A percentile compares a stretch with the other conserved stretches of the same genome.
These are phyloP conservation scores for Plasmodium gallinaceum DNA, from an alignment of 169 alveolate genomes.

Conservation along the genomic window DNA sequence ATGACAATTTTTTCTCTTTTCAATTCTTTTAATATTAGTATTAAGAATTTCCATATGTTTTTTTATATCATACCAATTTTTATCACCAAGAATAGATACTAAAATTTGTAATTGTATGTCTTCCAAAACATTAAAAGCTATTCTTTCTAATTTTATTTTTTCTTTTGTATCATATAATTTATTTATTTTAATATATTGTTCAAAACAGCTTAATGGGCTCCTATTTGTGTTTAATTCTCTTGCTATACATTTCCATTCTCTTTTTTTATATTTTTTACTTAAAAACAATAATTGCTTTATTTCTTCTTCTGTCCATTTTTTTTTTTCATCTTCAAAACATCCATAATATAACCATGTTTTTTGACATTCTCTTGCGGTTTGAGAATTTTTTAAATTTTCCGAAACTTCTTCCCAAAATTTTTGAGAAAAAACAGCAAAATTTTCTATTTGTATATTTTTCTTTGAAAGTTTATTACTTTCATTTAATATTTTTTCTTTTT, in stretches of 20 bases:
- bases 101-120: conserved; percentile 70
- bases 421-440: conserved; percentile 23
- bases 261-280: conserved; percentile 36
- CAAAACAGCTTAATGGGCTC: conserved; percentile 68
- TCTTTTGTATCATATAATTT: conserved; percentile 49
- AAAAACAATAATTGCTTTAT: conserved; percentile 34
- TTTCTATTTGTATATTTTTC: neutral
- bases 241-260: conserved; percentile 60
- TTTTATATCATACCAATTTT: conserved; percentile 53
- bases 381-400: conserved; percentile 5
- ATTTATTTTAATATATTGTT: conserved; percentile 52
- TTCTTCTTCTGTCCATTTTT: conserved; percentile 62
- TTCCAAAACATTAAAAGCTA: conserved; percentile 71
- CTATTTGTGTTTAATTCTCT: conserved; percentile 69
- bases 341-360: conserved; percentile 63
- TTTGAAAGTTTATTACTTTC: neutral
- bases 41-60: conserved; percentile 64
- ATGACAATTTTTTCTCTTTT: conserved; percentile 11
- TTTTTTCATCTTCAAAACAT: conserved; percentile 67
- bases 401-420: conserved; percentile 59
- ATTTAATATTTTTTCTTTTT: neutral
- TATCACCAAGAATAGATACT: conserved; percentile 69
- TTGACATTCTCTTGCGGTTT: conserved; percentile 51
- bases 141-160: conserved; percentile 48
- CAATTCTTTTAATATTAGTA: conserved; percentile 30